Evolutionary conservation across 2,329 filamentous ascomycete species (phyloP).

Genomic region (Scolecobasidium constrictum): DNA sequence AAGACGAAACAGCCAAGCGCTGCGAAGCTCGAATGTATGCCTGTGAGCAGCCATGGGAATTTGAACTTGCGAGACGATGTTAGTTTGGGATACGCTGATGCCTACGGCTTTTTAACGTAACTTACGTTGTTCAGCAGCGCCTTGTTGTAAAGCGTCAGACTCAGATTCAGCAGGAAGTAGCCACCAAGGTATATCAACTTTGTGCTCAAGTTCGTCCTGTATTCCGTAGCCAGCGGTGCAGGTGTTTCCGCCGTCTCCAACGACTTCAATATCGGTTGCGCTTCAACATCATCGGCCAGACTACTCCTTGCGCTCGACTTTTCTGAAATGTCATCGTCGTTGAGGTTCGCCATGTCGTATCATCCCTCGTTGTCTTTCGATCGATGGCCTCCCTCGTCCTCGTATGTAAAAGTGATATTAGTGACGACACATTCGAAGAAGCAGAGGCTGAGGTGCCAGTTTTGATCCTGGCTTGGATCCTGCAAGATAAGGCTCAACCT

Average conservation of each 20-base stretch:
- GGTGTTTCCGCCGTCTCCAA: neutral
- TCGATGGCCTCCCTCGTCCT: too few species aligned
- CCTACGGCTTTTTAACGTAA: neutral
- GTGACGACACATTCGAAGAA: too few species aligned
- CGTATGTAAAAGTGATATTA: too few species aligned
- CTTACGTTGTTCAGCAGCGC: slow-evolving; percentile 40
- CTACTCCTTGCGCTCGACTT: neutral
- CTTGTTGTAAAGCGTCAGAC: slow-evolving; percentile 49
- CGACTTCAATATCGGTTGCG: slow-evolving; percentile 4
- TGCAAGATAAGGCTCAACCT: too few species aligned
- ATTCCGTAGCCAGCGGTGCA: slow-evolving; percentile 21
- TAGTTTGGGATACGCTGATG: neutral
- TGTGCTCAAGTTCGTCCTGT: slow-evolving; percentile 32
- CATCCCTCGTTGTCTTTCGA: too few species aligned
- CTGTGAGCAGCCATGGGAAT: slow-evolving; percentile 51
- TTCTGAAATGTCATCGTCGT: neutral
- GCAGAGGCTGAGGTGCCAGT: too few species aligned
- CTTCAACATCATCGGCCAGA: slow-evolving; percentile 8
- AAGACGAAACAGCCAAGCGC: slow-evolving; percentile 45
- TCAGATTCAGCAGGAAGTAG: slow-evolving; percentile 41
- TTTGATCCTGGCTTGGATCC: too few species aligned
- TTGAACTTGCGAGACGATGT: slow-evolving; percentile 32
- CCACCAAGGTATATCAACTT: slow-evolving; percentile 41
- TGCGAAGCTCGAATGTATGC: slow-evolving; percentile 46
- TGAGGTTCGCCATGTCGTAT: too few species aligned